A percentile compares a stretch with the other conserved stretches of the same genome.
Evolutionary conservation across 2,329 filamentous ascomycete species (phyloP).

Genomic region (Colletotrichum gloeosporioides): DNA sequence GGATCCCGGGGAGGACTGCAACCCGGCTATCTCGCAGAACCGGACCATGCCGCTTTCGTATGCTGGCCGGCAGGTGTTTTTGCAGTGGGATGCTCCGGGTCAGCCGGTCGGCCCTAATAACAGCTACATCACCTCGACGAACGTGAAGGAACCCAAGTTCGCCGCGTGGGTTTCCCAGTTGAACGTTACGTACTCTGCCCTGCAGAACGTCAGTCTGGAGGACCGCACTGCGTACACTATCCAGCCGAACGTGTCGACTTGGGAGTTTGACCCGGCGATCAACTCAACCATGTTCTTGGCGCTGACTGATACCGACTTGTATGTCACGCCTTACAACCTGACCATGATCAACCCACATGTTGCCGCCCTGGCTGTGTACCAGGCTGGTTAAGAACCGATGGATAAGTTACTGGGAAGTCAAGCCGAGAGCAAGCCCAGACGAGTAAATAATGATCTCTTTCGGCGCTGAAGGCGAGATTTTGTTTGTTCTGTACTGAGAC

Average conservation of each 20-base stretch:
- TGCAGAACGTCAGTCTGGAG: slow-evolving; percentile 54
- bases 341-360: slow-evolving; percentile 78
- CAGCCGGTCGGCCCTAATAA: slow-evolving; percentile 78
- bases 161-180: slow-evolving; percentile 81
- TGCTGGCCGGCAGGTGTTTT: slow-evolving; percentile 72
- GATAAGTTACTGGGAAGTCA: fast-evolving
- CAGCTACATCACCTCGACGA: slow-evolving; percentile 73
- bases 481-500: background rate
- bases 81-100: slow-evolving; percentile 77
- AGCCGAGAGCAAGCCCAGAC: background rate
- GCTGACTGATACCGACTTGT: slow-evolving; percentile 71
- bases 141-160: slow-evolving; percentile 65
- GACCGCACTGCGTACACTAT: slow-evolving; percentile 68
- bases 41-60: slow-evolving; percentile 74
- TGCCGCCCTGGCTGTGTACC: slow-evolving; percentile 76
- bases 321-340: slow-evolving; percentile 79
- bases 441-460: fast-evolving
- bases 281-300: slow-evolving; percentile 84
- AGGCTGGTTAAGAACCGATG: slow-evolving; percentile 66
- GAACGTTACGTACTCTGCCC: slow-evolving; percentile 72
- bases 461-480: background rate
- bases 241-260: slow-evolving; percentile 75
- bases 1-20: slow-evolving; percentile 60
- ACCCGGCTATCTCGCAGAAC: slow-evolving; percentile 71
- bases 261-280: slow-evolving; percentile 68